Percentiles rank a stretch among this genome's conserved stretches.
Conservation (phyloP, 768 basidiomycete species). For the Naematelia aurantialba region DNA sequence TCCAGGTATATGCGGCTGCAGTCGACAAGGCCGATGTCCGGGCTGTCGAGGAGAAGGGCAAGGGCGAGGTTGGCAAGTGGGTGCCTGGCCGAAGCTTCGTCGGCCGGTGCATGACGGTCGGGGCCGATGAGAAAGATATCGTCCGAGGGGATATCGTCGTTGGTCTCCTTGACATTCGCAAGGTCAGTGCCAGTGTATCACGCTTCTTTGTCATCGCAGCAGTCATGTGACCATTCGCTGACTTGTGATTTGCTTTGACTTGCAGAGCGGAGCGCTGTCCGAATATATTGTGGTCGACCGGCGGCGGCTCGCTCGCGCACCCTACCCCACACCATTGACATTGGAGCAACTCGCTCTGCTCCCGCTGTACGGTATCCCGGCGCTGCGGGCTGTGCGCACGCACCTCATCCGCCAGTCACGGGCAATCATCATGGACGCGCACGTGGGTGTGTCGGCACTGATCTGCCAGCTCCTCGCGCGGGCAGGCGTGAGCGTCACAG, state of each 20-base stretch:
- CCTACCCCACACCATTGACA: constrained; percentile 59
- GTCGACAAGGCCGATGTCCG: constrained; percentile 73
- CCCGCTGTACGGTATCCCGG: constrained; percentile 73
- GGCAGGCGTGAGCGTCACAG: constrained; percentile 69
- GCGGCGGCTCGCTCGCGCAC: constrained; percentile 68
- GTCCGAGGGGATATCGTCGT: constrained; percentile 82
- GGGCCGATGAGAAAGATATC: constrained; percentile 70
- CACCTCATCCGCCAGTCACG: constrained; percentile 55
- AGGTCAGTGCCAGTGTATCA: constrained; percentile 57
- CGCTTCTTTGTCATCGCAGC: too few relatives aligned
- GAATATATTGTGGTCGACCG: constrained; percentile 83
- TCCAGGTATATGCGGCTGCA: constrained; percentile 87
- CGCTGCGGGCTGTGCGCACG: constrained; percentile 74
- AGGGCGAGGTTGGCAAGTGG: constrained; percentile 57
- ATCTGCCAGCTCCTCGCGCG: constrained; percentile 71
- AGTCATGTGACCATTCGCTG: too few relatives aligned
- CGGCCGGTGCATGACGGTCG: constrained; percentile 75
- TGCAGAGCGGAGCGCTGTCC: constrained; percentile 76
- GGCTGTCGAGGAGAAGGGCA: constrained; percentile 49
- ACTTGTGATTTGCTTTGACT: constrained; percentile 5
- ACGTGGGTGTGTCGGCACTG: constrained; percentile 63
- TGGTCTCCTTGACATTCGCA: constrained; percentile 71
- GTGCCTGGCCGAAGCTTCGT: constrained; percentile 85
- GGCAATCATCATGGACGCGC: constrained; percentile 60
- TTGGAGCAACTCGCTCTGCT: constrained; percentile 76